Evolutionary conservation across 1,284 basidiomycete species (phyloP).

Genomic region (Ceratobasidium sp.): DNA sequence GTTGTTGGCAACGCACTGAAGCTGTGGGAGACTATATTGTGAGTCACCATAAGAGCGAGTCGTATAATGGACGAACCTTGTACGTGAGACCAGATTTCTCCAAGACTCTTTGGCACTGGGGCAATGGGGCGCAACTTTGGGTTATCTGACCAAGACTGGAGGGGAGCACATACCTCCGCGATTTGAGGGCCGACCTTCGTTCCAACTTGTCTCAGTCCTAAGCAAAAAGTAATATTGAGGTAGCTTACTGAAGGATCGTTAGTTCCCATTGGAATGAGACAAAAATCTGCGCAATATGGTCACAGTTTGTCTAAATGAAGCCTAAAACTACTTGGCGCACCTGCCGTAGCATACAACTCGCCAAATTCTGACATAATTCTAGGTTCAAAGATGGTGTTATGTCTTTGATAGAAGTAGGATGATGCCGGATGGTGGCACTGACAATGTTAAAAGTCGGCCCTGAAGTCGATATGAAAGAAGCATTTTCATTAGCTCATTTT

Average conservation of each 20-base stretch:
- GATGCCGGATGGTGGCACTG: no score
- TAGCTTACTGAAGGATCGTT: slow-evolving; percentile 73
- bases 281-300: slow-evolving; percentile 71
- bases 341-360: slow-evolving; percentile 56
- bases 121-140: neutral
- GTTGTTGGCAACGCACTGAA: neutral
- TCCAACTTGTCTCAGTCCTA: slow-evolving; percentile 23
- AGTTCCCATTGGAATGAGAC: slow-evolving; percentile 85
- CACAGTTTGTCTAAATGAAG: slow-evolving; percentile 53
- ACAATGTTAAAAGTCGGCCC: no score
- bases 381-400: no score
- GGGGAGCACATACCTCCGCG: slow-evolving; percentile 54
- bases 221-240: neutral
- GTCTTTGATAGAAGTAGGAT: no score
- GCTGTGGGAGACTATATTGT: slow-evolving; percentile 29
- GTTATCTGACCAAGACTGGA: slow-evolving; percentile 70
- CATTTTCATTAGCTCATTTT: no score
- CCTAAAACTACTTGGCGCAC: slow-evolving; percentile 42
- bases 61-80: slow-evolving; percentile 67
- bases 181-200: slow-evolving; percentile 61
- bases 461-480: no score
- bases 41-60: slow-evolving; percentile 4
- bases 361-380: slow-evolving; percentile 5
- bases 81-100: slow-evolving; percentile 85
- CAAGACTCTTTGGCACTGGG: slow-evolving; percentile 82